A percentile compares a stretch with the other conserved stretches of the same genome.
Evolutionary conservation across 2,329 filamentous ascomycete species (phyloP).

Genomic region (Proliferodiscus dingleyae): DNA sequence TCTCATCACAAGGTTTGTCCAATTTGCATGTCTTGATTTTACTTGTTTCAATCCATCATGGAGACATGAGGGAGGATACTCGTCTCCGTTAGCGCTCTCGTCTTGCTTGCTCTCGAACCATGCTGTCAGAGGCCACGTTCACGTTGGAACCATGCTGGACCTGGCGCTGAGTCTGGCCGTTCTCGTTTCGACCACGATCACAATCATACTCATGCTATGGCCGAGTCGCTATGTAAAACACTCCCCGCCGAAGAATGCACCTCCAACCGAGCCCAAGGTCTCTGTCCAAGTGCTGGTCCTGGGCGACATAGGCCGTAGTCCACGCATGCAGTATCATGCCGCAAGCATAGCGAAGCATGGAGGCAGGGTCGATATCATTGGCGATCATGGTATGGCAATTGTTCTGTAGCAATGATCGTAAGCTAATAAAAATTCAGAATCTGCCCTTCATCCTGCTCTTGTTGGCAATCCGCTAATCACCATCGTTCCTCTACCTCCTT

Average conservation of each 20-base stretch:
- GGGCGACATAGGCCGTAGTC: slow-evolving; percentile 91
- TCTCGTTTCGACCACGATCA: slow-evolving; percentile 30
- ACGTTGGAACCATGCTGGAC: slow-evolving; percentile 26
- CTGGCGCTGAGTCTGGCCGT: slow-evolving; percentile 27
- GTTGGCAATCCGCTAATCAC: slow-evolving; percentile 62
- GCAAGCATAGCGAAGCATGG: slow-evolving; percentile 83
- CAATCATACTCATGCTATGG: slow-evolving; percentile 30
- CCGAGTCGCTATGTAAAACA: slow-evolving; percentile 36
- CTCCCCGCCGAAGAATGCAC: slow-evolving; percentile 28
- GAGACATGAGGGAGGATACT: not conserved
- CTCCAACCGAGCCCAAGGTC: slow-evolving; percentile 33
- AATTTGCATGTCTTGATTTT: not conserved
- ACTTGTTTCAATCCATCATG: not conserved
- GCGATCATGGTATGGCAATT: slow-evolving; percentile 67
- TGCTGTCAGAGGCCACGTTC: slow-evolving; percentile 13
- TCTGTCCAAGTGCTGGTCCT: slow-evolving; percentile 82
- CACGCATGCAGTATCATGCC: slow-evolving; percentile 98
- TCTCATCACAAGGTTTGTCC: too few species aligned
- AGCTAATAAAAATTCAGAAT: slow-evolving; percentile 49
- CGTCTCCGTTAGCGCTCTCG: not conserved
- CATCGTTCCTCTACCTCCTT: slow-evolving; percentile 63
- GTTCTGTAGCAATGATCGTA: slow-evolving; percentile 4
- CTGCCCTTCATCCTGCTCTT: slow-evolving; percentile 74
- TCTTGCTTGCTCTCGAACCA: not conserved
- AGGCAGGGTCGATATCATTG: slow-evolving; percentile 76